Evolutionary conservation across 805 yeast genomes (phyloP).

Genomic region (Wickerhamomyces ciferrii): DNA sequence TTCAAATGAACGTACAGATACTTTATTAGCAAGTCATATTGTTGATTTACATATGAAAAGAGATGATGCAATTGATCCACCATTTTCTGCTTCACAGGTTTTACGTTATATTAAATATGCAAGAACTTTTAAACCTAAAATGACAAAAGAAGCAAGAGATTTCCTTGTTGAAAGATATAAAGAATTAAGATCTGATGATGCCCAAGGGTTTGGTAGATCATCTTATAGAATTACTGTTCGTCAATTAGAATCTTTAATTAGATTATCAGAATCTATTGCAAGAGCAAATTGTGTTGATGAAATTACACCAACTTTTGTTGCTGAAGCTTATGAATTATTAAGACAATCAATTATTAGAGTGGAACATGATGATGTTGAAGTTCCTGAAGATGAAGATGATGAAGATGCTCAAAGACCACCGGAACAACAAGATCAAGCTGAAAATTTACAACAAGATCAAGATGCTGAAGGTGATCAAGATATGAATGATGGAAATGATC

Average conservation of each 20-base stretch:
- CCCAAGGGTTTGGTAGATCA: slow-evolving; percentile 80
- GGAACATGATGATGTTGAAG: slow-evolving; percentile 86
- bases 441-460: slow-evolving; percentile 10
- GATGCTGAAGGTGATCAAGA: slow-evolving; percentile 4
- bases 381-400: slow-evolving; percentile 55
- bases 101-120: slow-evolving; percentile 89
- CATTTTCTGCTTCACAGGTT: slow-evolving; percentile 83
- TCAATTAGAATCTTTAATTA: slow-evolving; percentile 90
- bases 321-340: slow-evolving; percentile 87
- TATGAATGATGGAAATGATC: slow-evolving; percentile 9
- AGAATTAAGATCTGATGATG: slow-evolving; percentile 83
- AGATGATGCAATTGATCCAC: slow-evolving; percentile 87
- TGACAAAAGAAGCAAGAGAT: slow-evolving; percentile 78
- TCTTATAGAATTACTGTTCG: slow-evolving; percentile 95
- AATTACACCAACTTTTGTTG: slow-evolving; percentile 77
- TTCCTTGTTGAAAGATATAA: slow-evolving; percentile 74
- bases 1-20: slow-evolving; percentile 85
- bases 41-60: slow-evolving; percentile 88
- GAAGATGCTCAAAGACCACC: slow-evolving; percentile 19
- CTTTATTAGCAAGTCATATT: slow-evolving; percentile 86
- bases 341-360: slow-evolving; percentile 91
- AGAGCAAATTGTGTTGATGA: slow-evolving; percentile 92
- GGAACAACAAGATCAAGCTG: slow-evolving; percentile 9
- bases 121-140: slow-evolving; percentile 83
- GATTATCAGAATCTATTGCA: slow-evolving; percentile 94